Percentiles rank a stretch among this genome's conserved stretches.
phyloP scores from a whole-genome alignment of 768 basidiomycete species.

The Macrolepiota dolichaula region DNA sequence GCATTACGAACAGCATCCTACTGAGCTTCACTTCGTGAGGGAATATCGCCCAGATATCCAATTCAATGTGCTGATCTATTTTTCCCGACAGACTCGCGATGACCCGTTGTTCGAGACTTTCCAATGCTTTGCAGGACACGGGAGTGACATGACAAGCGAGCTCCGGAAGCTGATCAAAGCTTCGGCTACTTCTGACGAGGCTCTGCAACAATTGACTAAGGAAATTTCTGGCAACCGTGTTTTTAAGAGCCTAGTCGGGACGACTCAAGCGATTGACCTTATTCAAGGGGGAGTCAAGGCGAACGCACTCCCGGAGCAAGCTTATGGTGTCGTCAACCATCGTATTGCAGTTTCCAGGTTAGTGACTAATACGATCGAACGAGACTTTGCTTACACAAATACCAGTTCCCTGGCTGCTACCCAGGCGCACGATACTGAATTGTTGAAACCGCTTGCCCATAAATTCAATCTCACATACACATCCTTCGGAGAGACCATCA shows the following conservation, averaged over 20 bases:
- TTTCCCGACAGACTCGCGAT: constrained; percentile 38
- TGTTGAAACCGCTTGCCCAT: constrained; percentile 44
- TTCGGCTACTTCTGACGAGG: constrained; percentile 45
- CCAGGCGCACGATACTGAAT: constrained; percentile 37
- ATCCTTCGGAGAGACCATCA: constrained; percentile 48
- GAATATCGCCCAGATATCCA: not conserved
- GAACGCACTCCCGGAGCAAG: constrained; percentile 78
- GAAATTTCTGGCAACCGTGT: constrained; percentile 34
- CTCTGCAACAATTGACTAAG: constrained; percentile 50
- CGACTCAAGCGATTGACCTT: constrained; percentile 78
- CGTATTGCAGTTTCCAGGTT: constrained; percentile 63
- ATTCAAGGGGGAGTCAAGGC: constrained; percentile 66
- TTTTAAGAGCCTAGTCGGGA: constrained; percentile 50
- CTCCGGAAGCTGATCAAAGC: constrained; percentile 46
- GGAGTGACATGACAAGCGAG: constrained; percentile 44
- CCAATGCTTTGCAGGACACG: constrained; percentile 66
- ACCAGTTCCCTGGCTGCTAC: constrained; percentile 41
- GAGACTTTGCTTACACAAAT: not conserved
- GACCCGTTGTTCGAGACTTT: constrained; percentile 58
- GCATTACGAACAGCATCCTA: constrained; percentile 66
- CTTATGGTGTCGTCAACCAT: constrained; percentile 68
- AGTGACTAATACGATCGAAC: constrained; percentile 11
- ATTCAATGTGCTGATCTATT: not conserved
- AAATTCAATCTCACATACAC: constrained; percentile 56
- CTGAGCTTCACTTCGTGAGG: constrained; percentile 44